Conservation (phyloP, 2,329 filamentous ascomycete species). For the Fusarium fujikuroi region DNA sequence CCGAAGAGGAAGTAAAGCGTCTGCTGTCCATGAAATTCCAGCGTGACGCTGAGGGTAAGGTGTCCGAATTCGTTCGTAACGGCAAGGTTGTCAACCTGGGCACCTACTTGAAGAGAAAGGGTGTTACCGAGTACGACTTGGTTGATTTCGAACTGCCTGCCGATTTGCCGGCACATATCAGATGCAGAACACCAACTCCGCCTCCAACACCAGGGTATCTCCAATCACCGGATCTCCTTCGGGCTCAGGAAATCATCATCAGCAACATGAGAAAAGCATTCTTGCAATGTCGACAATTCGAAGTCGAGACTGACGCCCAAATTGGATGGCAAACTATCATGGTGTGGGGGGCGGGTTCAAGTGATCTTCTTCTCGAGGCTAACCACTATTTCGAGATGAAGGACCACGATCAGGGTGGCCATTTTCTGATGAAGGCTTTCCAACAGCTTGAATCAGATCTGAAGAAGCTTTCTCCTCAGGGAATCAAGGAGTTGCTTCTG, state of each 20-base stretch:
- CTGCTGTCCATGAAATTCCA: constrained; percentile 64
- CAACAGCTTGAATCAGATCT: constrained; percentile 56
- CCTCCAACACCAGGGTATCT: constrained; percentile 56
- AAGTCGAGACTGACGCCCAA: constrained; percentile 52
- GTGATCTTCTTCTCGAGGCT: constrained; percentile 56
- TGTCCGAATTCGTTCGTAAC: constrained; percentile 64
- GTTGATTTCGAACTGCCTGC: constrained; percentile 57
- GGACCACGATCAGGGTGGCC: constrained; percentile 54
- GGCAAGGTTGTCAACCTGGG: constrained; percentile 63
- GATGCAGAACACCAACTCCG: constrained; percentile 58
- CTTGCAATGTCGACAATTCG: constrained; percentile 56
- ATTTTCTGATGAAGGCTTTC: constrained; percentile 56
- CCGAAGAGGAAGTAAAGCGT: constrained; percentile 62
- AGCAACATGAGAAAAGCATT: constrained; percentile 58
- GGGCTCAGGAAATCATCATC: constrained; percentile 57
- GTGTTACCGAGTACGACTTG: constrained; percentile 64
- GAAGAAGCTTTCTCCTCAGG: constrained; percentile 56
- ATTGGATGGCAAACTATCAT: constrained; percentile 55
- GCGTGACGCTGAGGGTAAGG: constrained; percentile 63
- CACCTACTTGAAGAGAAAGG: constrained; percentile 64
- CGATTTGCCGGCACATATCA: constrained; percentile 56
- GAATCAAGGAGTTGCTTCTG: constrained; percentile 56
- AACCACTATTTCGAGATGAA: constrained; percentile 56
- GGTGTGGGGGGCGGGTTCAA: constrained; percentile 57
- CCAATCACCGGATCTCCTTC: constrained; percentile 55